Conservation (phyloP, 2,329 filamentous ascomycete genomes). For the Talaromyces amestolkiae region DNA sequence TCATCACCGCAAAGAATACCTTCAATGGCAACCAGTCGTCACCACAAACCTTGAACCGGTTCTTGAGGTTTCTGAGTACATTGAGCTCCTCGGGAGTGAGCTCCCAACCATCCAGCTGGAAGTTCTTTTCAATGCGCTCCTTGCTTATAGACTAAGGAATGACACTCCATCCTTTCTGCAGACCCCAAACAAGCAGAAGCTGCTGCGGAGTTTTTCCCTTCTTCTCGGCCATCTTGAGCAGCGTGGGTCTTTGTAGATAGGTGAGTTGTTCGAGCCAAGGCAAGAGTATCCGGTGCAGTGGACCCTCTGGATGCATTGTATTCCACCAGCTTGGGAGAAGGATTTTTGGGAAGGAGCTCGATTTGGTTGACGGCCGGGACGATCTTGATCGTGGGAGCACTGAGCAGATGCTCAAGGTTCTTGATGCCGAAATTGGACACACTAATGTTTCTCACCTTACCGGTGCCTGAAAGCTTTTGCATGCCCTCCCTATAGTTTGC, state of each 20-base stretch:
- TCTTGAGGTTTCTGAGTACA: conserved; percentile 64
- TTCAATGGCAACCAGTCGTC: conserved; percentile 69
- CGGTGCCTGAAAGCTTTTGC: conserved; percentile 47
- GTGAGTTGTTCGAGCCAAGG: conserved; percentile 54
- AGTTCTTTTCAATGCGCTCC: conserved; percentile 72
- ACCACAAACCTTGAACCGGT: conserved; percentile 78
- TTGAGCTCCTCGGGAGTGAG: conserved; percentile 70
- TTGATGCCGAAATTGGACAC: conserved; percentile 82
- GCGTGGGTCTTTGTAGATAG: conserved; percentile 53
- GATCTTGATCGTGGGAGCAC: conserved; percentile 57
- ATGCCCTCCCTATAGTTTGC: conserved; percentile 46
- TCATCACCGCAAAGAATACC: conserved; percentile 82
- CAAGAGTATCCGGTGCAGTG: conserved; percentile 58
- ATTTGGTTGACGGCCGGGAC: conserved; percentile 55
- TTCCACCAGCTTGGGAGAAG: conserved; percentile 56
- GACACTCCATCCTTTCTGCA: conserved; percentile 76
- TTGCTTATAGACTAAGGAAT: conserved; percentile 81
- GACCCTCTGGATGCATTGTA: conserved; percentile 55
- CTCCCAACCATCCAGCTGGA: conserved; percentile 70
- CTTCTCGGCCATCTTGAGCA: conserved; percentile 55
- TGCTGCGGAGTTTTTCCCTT: conserved; percentile 56
- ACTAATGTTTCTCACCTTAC: conserved; percentile 75
- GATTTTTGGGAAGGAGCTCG: conserved; percentile 66
- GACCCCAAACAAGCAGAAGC: conserved; percentile 66
- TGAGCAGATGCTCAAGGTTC: conserved; percentile 75